A percentile compares a stretch with the other conserved stretches of the same genome.
Evolutionary conservation across 2,329 filamentous ascomycete species (phyloP).

Genomic region (Ceratocystis variospora): DNA sequence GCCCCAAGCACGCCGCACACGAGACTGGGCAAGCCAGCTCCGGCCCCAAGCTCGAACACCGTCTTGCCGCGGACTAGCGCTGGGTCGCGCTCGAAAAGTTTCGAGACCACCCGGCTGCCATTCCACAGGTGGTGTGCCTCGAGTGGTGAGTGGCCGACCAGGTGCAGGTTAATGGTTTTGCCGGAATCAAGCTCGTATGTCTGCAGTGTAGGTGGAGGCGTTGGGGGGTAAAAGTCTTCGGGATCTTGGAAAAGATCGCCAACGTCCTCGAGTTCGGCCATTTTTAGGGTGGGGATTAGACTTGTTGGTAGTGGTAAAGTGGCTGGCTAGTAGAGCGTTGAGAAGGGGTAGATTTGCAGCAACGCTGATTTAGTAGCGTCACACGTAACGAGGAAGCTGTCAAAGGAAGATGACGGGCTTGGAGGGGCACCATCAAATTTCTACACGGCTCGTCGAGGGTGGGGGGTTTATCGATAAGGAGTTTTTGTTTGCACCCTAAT

Average conservation of each 20-base stretch:
- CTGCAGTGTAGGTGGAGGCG: slow-evolving; percentile 60
- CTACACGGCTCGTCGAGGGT: neutral
- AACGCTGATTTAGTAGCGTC: neutral
- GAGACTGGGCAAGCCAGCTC: slow-evolving; percentile 70
- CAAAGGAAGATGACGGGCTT: neutral
- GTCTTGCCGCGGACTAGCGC: slow-evolving; percentile 49
- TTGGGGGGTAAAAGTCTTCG: slow-evolving; percentile 62
- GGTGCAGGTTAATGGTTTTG: slow-evolving; percentile 51
- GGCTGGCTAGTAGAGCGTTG: neutral
- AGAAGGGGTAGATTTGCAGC: neutral
- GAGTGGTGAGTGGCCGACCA: slow-evolving; percentile 77
- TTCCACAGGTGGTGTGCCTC: slow-evolving; percentile 93
- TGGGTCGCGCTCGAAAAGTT: slow-evolving; percentile 62
- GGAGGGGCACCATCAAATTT: neutral
- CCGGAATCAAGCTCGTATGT: slow-evolving; percentile 57
- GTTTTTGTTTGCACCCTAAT: neutral
- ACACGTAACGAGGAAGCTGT: neutral
- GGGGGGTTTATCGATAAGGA: slow-evolving; percentile 11
- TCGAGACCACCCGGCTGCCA: slow-evolving; percentile 62
- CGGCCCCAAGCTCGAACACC: slow-evolving; percentile 82
- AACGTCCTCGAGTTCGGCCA: slow-evolving; percentile 28
- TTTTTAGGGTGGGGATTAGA: slow-evolving; percentile 16
- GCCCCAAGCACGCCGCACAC: slow-evolving; percentile 64
- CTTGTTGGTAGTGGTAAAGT: neutral
- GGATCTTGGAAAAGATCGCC: slow-evolving; percentile 64